Conservation (phyloP, 164 flowering plant species). For the Nymphaea colorata region DNA sequence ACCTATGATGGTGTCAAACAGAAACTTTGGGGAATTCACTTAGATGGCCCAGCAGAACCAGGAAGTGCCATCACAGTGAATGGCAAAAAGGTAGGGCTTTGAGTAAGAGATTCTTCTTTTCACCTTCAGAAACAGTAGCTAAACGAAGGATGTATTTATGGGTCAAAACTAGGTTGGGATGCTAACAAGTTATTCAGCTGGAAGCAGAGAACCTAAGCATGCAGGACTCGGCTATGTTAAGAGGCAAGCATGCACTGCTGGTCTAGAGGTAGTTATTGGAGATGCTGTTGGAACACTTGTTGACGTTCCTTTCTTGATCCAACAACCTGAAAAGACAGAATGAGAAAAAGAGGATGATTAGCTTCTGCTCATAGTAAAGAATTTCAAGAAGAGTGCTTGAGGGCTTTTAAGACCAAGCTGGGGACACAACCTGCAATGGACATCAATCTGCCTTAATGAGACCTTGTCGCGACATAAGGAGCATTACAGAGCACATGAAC, state of each 20-base stretch:
- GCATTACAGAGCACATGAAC: no score
- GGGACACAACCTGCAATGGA: no score
- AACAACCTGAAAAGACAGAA: not conserved
- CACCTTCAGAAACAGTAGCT: not conserved
- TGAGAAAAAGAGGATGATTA: no score
- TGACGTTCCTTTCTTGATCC: slow-evolving; percentile 37
- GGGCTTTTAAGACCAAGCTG: no score
- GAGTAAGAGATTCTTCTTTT: not conserved
- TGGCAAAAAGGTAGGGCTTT: slow-evolving; percentile 49
- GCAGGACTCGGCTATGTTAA: slow-evolving; percentile 77
- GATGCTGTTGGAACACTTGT: slow-evolving; percentile 43
- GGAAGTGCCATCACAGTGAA: slow-evolving; percentile 52
- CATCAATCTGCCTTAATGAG: no score
- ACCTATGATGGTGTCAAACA: slow-evolving; percentile 87
- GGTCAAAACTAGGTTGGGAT: slow-evolving; percentile 46
- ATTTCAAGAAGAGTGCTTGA: no score
- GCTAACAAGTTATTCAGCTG: slow-evolving; percentile 59
- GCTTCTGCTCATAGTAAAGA: no score
- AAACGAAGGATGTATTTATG: not conserved
- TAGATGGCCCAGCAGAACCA: slow-evolving; percentile 56
- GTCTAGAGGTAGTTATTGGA: slow-evolving; percentile 47
- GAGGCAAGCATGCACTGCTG: slow-evolving; percentile 41
- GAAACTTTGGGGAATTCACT: slow-evolving; percentile 51
- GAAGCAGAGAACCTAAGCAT: slow-evolving; percentile 34
- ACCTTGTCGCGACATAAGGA: no score